Evolutionary conservation across 495 filamentous ascomycete genomes (phyloP).

Genomic region (Tricharina praecox): DNA sequence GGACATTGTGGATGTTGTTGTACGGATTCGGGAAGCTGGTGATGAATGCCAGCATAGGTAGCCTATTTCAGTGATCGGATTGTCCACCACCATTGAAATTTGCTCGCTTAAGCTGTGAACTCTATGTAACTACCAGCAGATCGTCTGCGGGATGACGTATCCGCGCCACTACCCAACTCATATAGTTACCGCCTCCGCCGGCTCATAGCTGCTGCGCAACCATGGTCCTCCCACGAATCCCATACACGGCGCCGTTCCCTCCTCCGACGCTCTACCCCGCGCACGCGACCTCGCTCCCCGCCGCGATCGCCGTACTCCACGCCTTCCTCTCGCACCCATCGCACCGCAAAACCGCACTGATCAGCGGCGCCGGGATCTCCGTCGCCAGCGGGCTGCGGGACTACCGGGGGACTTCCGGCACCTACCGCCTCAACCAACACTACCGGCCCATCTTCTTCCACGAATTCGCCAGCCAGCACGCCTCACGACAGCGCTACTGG

Average conservation of each 20-base stretch:
- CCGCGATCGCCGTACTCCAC: constrained; percentile 58
- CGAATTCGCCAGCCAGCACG: constrained; percentile 69
- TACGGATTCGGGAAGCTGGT: no score
- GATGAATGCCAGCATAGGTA: no score
- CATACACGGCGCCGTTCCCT: constrained; percentile 75
- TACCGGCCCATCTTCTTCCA: constrained; percentile 87
- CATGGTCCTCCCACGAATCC: constrained; percentile 42
- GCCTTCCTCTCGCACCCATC: constrained; percentile 39
- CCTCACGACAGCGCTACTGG: constrained; percentile 88
- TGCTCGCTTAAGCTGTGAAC: no score
- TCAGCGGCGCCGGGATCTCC: constrained; percentile 85
- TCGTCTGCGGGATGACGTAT: no score
- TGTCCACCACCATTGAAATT: no score
- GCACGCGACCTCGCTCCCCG: constrained; percentile 47
- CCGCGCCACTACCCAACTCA: no score
- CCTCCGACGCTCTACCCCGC: constrained; percentile 55
- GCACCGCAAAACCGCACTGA: constrained; percentile 49
- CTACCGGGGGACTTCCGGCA: constrained; percentile 78
- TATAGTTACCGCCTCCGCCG: no score
- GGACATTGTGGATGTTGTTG: no score
- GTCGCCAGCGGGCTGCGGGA: constrained; percentile 86
- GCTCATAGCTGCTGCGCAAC: no score
- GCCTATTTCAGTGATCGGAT: no score
- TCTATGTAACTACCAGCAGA: no score
- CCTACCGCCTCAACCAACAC: constrained; percentile 73